Evolutionary conservation across 2,329 filamentous ascomycete genomes (phyloP).

Genomic region (Aspergillus sp.): DNA sequence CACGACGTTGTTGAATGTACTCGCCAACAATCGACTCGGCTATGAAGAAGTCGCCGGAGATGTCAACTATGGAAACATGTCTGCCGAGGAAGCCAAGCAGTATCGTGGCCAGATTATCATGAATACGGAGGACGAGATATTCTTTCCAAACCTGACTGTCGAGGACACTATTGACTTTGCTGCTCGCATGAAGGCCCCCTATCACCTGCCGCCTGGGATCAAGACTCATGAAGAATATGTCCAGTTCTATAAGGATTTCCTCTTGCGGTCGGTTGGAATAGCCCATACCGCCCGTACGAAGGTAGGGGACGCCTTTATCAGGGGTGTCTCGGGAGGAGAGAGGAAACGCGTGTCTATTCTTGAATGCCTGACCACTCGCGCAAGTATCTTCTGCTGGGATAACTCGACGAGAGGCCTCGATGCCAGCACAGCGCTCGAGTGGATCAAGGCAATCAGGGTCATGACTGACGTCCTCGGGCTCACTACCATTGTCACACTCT

Average conservation of each 20-base stretch:
- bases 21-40: too few relatives aligned
- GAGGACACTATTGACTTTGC: constrained; percentile 51
- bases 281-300: constrained; percentile 61
- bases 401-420: constrained; percentile 5
- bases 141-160: constrained; percentile 52
- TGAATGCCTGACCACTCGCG: neutral
- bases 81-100: constrained; percentile 39
- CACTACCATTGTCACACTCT: neutral
- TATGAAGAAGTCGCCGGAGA: constrained; percentile 43
- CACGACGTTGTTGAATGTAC: neutral
- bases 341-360: constrained; percentile 1
- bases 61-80: constrained; percentile 55
- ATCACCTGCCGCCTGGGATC: constrained; percentile 63
- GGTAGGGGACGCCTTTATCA: constrained; percentile 22
- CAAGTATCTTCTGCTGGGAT: neutral
- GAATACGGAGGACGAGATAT: constrained; percentile 54
- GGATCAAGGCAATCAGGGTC: neutral
- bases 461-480: neutral
- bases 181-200: constrained; percentile 63
- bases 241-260: constrained; percentile 38
- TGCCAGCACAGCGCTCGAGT: neutral
- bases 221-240: constrained; percentile 35
- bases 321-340: neutral
- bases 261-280: constrained; percentile 57
- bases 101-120: constrained; percentile 59